Conservation (phyloP, 1,139 yeast genomes). For the Yarrowia galli region DNA sequence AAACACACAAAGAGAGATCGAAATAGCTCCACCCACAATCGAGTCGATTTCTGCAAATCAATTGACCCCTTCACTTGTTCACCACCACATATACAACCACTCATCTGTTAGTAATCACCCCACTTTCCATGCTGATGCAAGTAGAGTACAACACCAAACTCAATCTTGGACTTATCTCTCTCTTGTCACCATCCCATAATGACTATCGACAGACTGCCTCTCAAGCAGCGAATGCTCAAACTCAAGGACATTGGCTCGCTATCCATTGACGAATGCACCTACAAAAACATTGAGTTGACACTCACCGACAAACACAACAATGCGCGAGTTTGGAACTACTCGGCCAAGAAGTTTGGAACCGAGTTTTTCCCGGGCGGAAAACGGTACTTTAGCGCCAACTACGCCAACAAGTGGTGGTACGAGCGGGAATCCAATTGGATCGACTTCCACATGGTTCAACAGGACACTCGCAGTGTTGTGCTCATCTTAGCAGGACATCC, state of each 20-base stretch:
- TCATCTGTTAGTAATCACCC: no score
- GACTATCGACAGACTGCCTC: background rate
- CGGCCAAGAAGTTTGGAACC: conserved; percentile 8
- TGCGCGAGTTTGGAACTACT: conserved; percentile 1
- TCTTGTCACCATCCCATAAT: background rate
- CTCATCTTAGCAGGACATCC: background rate
- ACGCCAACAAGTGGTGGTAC: conserved; percentile 18
- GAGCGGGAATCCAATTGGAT: conserved; percentile 1
- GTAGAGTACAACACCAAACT: background rate
- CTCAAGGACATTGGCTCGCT: background rate
- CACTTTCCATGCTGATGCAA: no score
- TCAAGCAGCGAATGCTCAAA: conserved; percentile 1
- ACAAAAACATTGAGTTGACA: conserved; percentile 3
- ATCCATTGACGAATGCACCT: background rate
- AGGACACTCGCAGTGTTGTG: background rate
- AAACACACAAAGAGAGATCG: no score
- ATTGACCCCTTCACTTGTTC: no score
- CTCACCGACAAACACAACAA: background rate
- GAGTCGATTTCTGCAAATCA: no score
- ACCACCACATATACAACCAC: no score
- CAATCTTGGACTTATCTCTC: background rate
- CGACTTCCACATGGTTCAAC: background rate
- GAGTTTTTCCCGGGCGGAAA: conserved; percentile 15
- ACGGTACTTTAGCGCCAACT: conserved; percentile 1
- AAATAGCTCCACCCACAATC: no score